Evolutionary conservation across 768 basidiomycete species (phyloP).

Genomic region (Pisolithus tinctorius): DNA sequence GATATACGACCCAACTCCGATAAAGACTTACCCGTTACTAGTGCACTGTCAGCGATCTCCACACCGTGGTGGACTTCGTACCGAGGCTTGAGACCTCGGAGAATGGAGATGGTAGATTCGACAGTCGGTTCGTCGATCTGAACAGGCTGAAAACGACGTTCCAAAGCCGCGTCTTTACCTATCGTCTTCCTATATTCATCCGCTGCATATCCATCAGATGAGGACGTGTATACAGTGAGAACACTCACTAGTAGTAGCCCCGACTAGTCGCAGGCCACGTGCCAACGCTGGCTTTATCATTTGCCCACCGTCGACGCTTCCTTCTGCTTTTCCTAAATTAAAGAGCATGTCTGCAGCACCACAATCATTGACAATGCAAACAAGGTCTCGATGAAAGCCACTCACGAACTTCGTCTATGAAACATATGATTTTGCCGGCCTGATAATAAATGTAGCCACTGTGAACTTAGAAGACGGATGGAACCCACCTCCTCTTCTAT

Average conservation of each 20-base stretch:
- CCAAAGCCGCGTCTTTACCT: constrained; percentile 85
- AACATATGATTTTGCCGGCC: constrained; percentile 80
- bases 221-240: not conserved
- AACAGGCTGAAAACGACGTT: constrained; percentile 87
- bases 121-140: constrained; percentile 85
- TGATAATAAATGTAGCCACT: constrained; percentile 18
- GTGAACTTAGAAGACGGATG: constrained; percentile 18
- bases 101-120: constrained; percentile 76
- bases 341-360: constrained; percentile 57
- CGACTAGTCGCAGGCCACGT: constrained; percentile 80
- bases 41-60: constrained; percentile 79
- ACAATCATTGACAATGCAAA: not conserved
- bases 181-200: constrained; percentile 92
- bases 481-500: constrained; percentile 72
- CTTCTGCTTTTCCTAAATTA: constrained; percentile 87
- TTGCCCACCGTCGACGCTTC: constrained; percentile 85
- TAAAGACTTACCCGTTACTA: constrained; percentile 64
- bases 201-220: constrained; percentile 30
- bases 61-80: constrained; percentile 95
- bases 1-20: not conserved
- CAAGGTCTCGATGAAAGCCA: constrained; percentile 12
- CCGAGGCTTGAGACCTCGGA: constrained; percentile 75
- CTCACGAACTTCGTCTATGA: constrained; percentile 92
- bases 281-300: constrained; percentile 93
- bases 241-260: constrained; percentile 78